Base-by-base conservation (phyloP, 768 basidiomycete species). In the Rhizopogon rudus region DNA sequence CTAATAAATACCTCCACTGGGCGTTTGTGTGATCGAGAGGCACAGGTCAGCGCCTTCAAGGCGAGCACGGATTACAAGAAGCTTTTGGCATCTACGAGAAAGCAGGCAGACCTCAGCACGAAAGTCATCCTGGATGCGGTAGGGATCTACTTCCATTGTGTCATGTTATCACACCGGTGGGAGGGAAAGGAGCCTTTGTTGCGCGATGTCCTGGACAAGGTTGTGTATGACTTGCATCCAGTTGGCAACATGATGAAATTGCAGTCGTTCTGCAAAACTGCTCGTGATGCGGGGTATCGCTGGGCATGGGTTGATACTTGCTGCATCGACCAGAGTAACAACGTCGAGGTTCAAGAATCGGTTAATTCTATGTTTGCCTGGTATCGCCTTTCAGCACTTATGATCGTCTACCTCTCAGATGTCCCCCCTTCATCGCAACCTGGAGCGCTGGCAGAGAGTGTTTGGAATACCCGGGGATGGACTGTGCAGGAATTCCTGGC, bases 401-500 rank as follows among this genome's bases (percentile, higher is more conserved):
- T n/a, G n/a, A 40, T 40, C 7, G 40, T 40, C 40, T 40, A 40
- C 16, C 7, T 40, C 4, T 40, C 40, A 6, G 40, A 40, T n/a
- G 40, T 40, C 3, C 40, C 40, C 16, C 40, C 40, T n/a, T 40
- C n/a, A 6, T n/a, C 40, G n/a, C 5, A 17, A n/a, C n/a, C 40
- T n/a, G 40, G 48, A 16, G 37, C 17, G 17, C 48, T 49, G 28
- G 17, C 37, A 6, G 8, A 37, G 2, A 49, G 48, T 20, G 48
- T n/a, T 12, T 67, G 65, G 65, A 56, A 60, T 8, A 60, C 48
- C 9, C 58, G 65, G 39, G 65, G 64, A 3, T 67, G 65, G 66
- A 67, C 65, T 3, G 57, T 67, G 28, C 65, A 67, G 39, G 65
- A 67, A 48, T 53, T 63, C 61, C 16, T 67, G n/a, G 66, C 64